Base-by-base conservation (phyloP, 805 yeast species). In the Danielozyma ontarioensis region DNA sequence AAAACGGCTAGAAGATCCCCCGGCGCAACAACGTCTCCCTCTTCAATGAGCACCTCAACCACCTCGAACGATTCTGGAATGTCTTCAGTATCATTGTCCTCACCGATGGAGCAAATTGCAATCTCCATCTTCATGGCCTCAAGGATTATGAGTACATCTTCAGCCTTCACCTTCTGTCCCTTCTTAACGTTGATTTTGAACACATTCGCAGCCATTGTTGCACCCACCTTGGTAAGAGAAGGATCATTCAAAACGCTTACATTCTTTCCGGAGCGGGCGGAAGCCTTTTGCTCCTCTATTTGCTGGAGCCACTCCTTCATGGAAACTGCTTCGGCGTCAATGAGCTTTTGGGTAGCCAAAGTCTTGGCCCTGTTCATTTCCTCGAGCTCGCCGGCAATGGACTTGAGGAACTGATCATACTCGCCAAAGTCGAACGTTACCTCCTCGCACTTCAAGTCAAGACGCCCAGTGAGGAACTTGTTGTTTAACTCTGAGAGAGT, bases 101-200 rank as follows among this genome's bases (percentile, higher is more conserved):
- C 47, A 25, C 29, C 31, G 5, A 43, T 37, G 13, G 54, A 39
- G 33, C 52, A 46, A 2, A 58, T 33, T 6, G 60, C 50, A 22
- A 58, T 55, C 35, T 58, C 64, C 63, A 58, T 58, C 27, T 58
- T 58, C 64, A 58, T 58, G 4, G 64, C 59, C 39, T 58, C 64
- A 10, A 58, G 35, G 29, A 58, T 41, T 12, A 56, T 34, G 15
- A 51, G 26, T 13, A 44, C 44, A 33, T 53, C 57, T 15, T 42
- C 47, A 2, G 19, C 27, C 3, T 37, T 29, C 6, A 56, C 32
- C 2, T 22, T 30, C 28, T 46, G 56, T 13, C 53, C 62, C 16
- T 41, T 46, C n/a, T 33, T 34, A 11, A 35, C 37, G 24, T 50
- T 47, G 17, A 58, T 44, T 36, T 57, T 58, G 40, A 56, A 58